A percentile compares a stretch with the other conserved stretches of the same genome.
Evolutionary conservation across 2,329 filamentous ascomycete genomes (phyloP).

Genomic region (Hymenoscyphus fraxineus): DNA sequence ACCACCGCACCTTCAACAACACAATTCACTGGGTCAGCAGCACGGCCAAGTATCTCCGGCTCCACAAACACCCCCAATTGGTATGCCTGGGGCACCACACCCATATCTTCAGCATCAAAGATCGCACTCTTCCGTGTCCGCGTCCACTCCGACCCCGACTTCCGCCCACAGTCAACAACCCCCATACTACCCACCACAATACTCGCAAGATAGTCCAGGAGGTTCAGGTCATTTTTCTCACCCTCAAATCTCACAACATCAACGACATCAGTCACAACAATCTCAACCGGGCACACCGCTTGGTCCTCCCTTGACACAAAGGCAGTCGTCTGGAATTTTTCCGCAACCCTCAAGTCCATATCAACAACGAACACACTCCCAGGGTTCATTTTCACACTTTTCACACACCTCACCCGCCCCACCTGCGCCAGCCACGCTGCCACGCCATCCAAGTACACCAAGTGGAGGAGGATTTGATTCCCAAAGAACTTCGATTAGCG

Average conservation of each 20-base stretch:
- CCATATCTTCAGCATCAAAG: slow-evolving; percentile 41
- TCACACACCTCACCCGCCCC: slow-evolving; percentile 37
- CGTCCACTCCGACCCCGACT: slow-evolving; percentile 60
- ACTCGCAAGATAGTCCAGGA: slow-evolving; percentile 51
- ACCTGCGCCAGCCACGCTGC: slow-evolving; percentile 37
- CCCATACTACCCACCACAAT: slow-evolving; percentile 43
- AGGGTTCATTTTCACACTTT: slow-evolving; percentile 24
- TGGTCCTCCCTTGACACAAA: slow-evolving; percentile 46
- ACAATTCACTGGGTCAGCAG: slow-evolving; percentile 21
- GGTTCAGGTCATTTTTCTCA: slow-evolving; percentile 11
- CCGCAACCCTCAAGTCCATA: slow-evolving; percentile 58
- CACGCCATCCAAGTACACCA: slow-evolving; percentile 42
- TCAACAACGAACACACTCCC: slow-evolving; percentile 45
- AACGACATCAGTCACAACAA: slow-evolving; percentile 31
- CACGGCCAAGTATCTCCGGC: slow-evolving; percentile 30
- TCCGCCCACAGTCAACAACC: slow-evolving; percentile 57
- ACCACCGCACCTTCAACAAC: slow-evolving; percentile 29
- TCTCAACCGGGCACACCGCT: slow-evolving; percentile 42
- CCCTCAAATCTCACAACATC: slow-evolving; percentile 28
- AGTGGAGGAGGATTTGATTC: slow-evolving; percentile 42
- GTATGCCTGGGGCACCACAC: slow-evolving; percentile 33
- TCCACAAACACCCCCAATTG: slow-evolving; percentile 35
- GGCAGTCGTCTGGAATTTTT: slow-evolving; percentile 44
- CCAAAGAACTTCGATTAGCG: slow-evolving; percentile 43
- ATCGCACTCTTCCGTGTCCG: slow-evolving; percentile 57